Base-by-base conservation (phyloP, 1,284 basidiomycete genomes). In the Cerioporus squamosus region DNA sequence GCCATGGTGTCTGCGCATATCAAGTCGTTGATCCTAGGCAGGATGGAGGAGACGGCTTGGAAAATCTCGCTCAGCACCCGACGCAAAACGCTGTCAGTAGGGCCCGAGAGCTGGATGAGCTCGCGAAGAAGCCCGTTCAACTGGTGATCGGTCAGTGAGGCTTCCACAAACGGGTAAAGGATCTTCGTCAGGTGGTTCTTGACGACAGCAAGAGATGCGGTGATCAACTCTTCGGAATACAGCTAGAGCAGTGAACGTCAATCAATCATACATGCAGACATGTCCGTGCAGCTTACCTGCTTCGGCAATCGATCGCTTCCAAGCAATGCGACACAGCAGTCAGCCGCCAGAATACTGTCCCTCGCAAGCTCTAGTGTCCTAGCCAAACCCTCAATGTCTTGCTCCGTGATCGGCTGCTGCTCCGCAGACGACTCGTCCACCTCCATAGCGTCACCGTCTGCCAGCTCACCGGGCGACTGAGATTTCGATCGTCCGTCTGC, bases 161-260 rank as follows among this genome's bases (percentile, higher is more conserved):
- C 89, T 69, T 98, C 94, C 5, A 97, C 85, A 65, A 96, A 93
- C 0, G 95, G 94, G 67, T 96, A 94, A 7, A 98, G 79, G 44
- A 94, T 80, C 69, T 86, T 86, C 1, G 85, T 86, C 23, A 98
- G 83, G 59, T 91, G 87, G 58, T 89, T 88, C 71, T 96, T 95
- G 62, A 95, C 79, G 0, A 87, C 80, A 39, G 77, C 79, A 8
- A 98, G 80, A 69, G 94, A 95, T 0, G 84, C 77, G 0, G 87
- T 88, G 56, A 98, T 90, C 14, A 95, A 78, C 70, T 98, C 96
- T 71, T 98, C 96, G 0, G 95, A 97, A 71, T 93, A 97, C 33
- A 94, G 76, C 91, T 94, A 42, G n/a, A 26, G 15, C 24, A 9
- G 20, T 31, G 12, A 17, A 33, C 5, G 7, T 39, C 40, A 15